These are phyloP conservation scores for Lentinula novae-zelandiae DNA, from an alignment of 1,284 basidiomycete species.

Conservation along the genomic window DNA sequence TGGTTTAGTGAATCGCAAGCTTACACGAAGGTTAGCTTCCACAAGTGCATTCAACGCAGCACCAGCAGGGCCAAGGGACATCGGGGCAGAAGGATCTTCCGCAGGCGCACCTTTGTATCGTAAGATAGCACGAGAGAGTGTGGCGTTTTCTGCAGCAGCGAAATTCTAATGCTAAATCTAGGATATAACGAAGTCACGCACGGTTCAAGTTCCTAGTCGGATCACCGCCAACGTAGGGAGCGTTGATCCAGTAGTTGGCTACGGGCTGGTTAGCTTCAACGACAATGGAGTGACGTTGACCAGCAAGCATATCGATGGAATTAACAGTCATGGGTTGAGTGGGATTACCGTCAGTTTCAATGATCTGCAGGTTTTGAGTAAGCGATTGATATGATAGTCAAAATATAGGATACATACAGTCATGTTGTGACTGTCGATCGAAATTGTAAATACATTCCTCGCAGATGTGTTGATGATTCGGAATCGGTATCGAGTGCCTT, in stretches of 20 bases:
- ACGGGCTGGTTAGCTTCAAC: constrained; percentile 27
- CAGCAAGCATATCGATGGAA: constrained; percentile 22
- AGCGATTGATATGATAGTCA: too few relatives aligned
- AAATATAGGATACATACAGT: background rate
- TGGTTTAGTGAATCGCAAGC: background rate
- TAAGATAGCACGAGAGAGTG: constrained; percentile 24
- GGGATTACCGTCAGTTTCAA: constrained; percentile 32
- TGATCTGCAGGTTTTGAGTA: constrained; percentile 25
- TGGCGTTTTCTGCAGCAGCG: constrained; percentile 16
- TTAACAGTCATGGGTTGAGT: constrained; percentile 23
- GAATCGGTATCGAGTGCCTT: constrained; percentile 37
- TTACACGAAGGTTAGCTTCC: constrained; percentile 24
- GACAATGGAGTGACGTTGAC: constrained; percentile 24
- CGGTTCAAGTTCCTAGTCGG: constrained; percentile 10
- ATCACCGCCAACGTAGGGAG: constrained; percentile 8
- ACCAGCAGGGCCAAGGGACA: constrained; percentile 25
- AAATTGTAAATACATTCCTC: constrained; percentile 31
- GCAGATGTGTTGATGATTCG: constrained; percentile 48
- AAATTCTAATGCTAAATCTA: constrained; percentile 14
- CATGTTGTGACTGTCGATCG: constrained; percentile 39
- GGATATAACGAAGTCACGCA: constrained; percentile 17
- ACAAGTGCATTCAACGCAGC: constrained; percentile 15
- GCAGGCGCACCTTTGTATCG: constrained; percentile 32
- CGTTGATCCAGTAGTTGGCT: constrained; percentile 28
- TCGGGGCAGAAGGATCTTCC: constrained; percentile 29